Base-by-base conservation (phyloP, 768 basidiomycete genomes). In the Mycena filopes region DNA sequence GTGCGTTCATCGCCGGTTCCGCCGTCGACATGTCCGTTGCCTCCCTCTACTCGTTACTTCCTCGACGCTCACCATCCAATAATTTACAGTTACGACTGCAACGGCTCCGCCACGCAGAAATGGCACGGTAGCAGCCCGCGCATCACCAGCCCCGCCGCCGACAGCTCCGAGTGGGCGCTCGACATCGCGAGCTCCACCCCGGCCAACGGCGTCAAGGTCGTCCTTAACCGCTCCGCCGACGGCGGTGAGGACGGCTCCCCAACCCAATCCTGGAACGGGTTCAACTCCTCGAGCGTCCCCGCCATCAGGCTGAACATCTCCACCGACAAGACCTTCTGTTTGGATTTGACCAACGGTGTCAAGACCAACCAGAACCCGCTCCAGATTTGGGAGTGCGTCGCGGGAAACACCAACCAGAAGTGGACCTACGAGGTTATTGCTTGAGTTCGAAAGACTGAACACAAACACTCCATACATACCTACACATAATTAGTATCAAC, bases 141-240 rank as follows among this genome's bases (percentile, higher is more conserved):
- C 26, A 60, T 60, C 49, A 43, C 29, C 49, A 60, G 53, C 29
- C 59, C 59, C 59, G 59, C 59, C 59, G 59, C 59, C 49, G 59
- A 60, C 59, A 49, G 50, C 42, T 60, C 59, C 49, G 59, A 60
- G 50, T 60, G 59, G 59, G 59, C 59, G 49, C 48, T 60, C 49
- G 59, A 60, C 43, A 50, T 60, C 59, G 49, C 49, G 25, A 42
- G 31, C 48, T 48, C 48, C 31, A 26, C 28, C 38, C 48, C 50
- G 48, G 40, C 31, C 48, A 60, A 60, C 58, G 58, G 58, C 6
- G n/a, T 42, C 20, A 42, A 31, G 26, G 58, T 23, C 48, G 49
- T 60, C 48, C 58, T 60, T 26, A 51, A 50, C 21, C 29, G 43
- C 40, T 60, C 58, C 18, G 58, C 25, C 40, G 58, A 60, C 29